These are phyloP conservation scores for Chloroidium sp. DNA, from an alignment of 163 green algal species.

Conservation along the genomic window DNA sequence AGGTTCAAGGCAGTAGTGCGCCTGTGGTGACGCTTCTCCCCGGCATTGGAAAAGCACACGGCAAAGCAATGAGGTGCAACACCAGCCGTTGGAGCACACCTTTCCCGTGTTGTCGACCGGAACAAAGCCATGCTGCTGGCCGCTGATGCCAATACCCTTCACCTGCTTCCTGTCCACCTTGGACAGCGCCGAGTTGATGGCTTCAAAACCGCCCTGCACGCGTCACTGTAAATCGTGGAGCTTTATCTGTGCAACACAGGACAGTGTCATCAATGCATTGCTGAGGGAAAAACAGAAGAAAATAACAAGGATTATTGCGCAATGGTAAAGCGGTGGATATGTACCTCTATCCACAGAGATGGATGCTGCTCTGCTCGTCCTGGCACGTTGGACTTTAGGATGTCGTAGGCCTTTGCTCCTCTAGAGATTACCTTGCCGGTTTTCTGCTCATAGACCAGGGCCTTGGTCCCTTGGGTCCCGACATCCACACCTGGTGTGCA, in stretches of 20 bases:
- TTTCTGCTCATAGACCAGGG: conserved; percentile 49
- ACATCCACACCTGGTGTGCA: conserved; percentile 51
- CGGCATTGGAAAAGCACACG: too few species aligned
- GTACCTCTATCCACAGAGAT: conserved; percentile 58
- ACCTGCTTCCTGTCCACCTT: conserved; percentile 14
- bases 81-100: conserved; percentile 15
- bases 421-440: conserved; percentile 38
- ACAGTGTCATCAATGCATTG: too few species aligned
- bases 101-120: conserved; percentile 44
- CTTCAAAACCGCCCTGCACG: conserved; percentile 16
- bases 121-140: conserved; percentile 89
- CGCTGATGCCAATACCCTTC: conserved; percentile 46
- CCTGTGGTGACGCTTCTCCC: too few species aligned
- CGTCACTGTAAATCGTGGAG: background rate
- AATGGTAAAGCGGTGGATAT: background rate
- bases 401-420: conserved; percentile 36
- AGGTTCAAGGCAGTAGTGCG: too few species aligned
- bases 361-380: conserved; percentile 75
- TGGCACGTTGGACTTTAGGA: conserved; percentile 36
- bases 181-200: conserved; percentile 10
- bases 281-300: too few species aligned
- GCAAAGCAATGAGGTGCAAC: too few species aligned
- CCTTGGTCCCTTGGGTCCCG: conserved; percentile 68
- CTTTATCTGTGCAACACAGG: background rate
- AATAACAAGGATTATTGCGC: too few species aligned